Evolutionary conservation across 1,284 basidiomycete species (phyloP).

Genomic region (Sporisorium reilianum): DNA sequence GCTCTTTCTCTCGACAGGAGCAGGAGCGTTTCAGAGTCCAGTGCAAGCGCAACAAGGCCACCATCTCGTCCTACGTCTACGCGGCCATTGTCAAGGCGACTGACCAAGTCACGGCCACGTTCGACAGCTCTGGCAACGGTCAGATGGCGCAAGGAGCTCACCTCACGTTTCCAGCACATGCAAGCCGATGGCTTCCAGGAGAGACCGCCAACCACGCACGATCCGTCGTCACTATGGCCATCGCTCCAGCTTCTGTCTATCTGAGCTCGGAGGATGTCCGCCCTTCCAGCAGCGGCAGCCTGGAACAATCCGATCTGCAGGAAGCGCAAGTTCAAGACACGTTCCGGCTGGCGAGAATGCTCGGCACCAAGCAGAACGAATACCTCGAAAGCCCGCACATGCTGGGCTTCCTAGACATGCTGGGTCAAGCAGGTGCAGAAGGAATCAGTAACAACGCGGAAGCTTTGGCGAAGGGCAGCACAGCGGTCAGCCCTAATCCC

Average conservation of each 20-base stretch:
- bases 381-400: neutral
- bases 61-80: constrained; percentile 1
- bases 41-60: constrained; percentile 2
- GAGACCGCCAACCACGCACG: neutral
- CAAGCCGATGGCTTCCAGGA: neutral
- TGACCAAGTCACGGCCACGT: neutral
- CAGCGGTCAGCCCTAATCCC: neutral
- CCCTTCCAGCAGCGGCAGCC: no score
- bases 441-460: neutral
- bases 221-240: neutral
- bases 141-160: neutral
- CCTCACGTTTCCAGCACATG: neutral
- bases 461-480: neutral
- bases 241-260: neutral
- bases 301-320: no score
- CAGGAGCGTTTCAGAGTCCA: neutral
- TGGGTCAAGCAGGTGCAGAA: neutral
- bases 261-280: neutral
- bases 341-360: neutral
- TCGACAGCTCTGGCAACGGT: neutral
- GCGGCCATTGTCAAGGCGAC: neutral
- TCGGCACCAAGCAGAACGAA: neutral
- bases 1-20: neutral
- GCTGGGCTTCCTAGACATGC: neutral
- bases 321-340: neutral